Evolutionary conservation across 257 asterid species (phyloP), one percentile per base, ranked within the genome.

Genomic region (Osmanthus fragrans): DNA sequence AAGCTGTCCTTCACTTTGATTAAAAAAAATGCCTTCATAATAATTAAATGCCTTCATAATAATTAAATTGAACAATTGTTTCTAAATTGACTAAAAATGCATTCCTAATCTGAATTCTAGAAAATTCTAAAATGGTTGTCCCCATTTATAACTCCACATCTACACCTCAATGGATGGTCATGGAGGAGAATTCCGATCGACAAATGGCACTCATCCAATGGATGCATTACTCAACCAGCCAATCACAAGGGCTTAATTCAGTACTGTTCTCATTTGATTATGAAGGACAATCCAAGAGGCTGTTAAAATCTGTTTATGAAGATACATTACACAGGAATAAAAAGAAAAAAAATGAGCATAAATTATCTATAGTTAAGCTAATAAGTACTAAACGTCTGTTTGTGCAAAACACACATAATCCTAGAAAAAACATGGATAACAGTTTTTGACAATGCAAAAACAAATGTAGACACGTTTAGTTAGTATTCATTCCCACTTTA

Each of bases 401-500:
- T 42, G 4, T 42, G 51, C 51, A 47, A 47, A 13, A 1, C 7
- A 29, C 8, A 25, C 6, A 27, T 4, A 63, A 63, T 63, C 69
- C 19, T 23, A 63, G 16, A 13, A 58, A 32, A 27, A 27, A 10
- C 2, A 11, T 11, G 3, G 65, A 11, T 23, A 12, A 42, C 71
- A 75, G 63, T 23, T 76, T 51, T 6, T 29, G 29, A 3, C 4
- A 51, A 54, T 11, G 42, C 18, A 29, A 13, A 65, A 49, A 51
- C 34, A 65, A 4, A 18, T 29, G 10, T 7, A 42, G 56, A 79
- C 32, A 80, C 58, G 65, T 74, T 60, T 39, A 80, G 76, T 71
- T 79, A 70, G 15, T 70, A 19, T 75, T 45, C 69, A 54, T 15
- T 40, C 33, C 64, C 71, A 73, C 72, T 54, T 56, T 77, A 58